A percentile compares a stretch with the other conserved stretches of the same genome.
Conservation (phyloP, 495 filamentous ascomycete species). For the Aspergillus diversus region DNA sequence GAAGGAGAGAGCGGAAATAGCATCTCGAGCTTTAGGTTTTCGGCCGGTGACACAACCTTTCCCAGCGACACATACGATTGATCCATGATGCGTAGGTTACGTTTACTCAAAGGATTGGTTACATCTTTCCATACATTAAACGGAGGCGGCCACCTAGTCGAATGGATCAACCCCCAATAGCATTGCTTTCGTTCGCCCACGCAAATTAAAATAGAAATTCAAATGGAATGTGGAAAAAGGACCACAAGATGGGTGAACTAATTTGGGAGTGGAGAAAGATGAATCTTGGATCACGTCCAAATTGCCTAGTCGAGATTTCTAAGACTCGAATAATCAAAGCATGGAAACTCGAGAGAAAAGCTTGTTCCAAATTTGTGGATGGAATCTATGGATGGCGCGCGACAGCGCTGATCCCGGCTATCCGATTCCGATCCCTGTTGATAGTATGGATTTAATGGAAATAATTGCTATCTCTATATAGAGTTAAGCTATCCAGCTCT, state of each 20-base stretch:
- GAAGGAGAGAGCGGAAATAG: too few species aligned
- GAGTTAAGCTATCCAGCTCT: too few species aligned
- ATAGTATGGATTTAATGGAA: too few species aligned
- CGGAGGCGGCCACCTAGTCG: neutral
- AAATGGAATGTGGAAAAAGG: neutral
- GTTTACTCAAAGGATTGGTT: neutral
- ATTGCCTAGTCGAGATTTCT: neutral
- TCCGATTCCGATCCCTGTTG: too few species aligned
- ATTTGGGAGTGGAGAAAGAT: neutral
- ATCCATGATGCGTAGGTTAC: neutral
- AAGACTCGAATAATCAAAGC: neutral
- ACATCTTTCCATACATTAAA: neutral
- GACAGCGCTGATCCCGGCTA: conserved; percentile 3
- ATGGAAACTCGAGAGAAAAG: neutral
- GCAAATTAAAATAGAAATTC: neutral
- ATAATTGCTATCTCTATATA: too few species aligned
- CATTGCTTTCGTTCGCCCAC: neutral
- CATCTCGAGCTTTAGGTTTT: too few species aligned
- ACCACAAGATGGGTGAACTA: too few species aligned
- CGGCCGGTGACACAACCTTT: too few species aligned
- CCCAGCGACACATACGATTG: too few species aligned
- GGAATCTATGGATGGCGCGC: neutral
- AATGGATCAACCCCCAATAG: neutral
- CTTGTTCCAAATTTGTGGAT: neutral
- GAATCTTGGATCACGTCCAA: too few species aligned